phyloP scores from a whole-genome alignment of 495 filamentous ascomycete species.

The Penicillium alfredii region DNA sequence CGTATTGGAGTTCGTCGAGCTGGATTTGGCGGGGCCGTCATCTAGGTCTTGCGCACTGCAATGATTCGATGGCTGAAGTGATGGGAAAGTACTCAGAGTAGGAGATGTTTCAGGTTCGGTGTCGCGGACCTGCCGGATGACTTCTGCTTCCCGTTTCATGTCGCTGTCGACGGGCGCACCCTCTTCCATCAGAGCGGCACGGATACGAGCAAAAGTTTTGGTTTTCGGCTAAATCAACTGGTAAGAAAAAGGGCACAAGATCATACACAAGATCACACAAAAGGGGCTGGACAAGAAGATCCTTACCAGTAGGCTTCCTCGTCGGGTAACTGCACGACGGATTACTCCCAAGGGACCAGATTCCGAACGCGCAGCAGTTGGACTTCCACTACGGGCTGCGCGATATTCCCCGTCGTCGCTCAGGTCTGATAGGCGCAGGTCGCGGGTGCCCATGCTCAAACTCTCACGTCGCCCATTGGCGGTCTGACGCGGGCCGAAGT shows the following conservation, averaged over 20 bases:
- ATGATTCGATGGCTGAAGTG: slow-evolving; percentile 44
- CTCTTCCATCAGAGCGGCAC: slow-evolving; percentile 84
- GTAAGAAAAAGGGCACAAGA: neutral
- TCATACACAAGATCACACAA: slow-evolving; percentile 6
- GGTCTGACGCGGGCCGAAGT: slow-evolving; percentile 41
- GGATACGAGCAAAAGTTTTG: slow-evolving; percentile 88
- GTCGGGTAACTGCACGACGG: slow-evolving; percentile 67
- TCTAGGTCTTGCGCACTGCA: slow-evolving; percentile 41
- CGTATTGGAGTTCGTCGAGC: slow-evolving; percentile 42
- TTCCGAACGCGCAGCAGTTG: slow-evolving; percentile 32
- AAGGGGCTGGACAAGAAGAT: too few species aligned
- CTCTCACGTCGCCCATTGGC: slow-evolving; percentile 67
- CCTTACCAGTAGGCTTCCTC: slow-evolving; percentile 83
- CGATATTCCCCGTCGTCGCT: slow-evolving; percentile 68
- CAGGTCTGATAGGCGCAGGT: slow-evolving; percentile 77
- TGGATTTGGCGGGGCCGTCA: slow-evolving; percentile 53
- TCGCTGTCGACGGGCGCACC: slow-evolving; percentile 80
- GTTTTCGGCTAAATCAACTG: slow-evolving; percentile 69
- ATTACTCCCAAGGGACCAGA: slow-evolving; percentile 46
- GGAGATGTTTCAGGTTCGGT: slow-evolving; percentile 46
- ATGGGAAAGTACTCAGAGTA: slow-evolving; percentile 31
- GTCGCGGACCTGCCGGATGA: slow-evolving; percentile 88
- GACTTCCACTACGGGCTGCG: slow-evolving; percentile 40
- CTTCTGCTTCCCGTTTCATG: slow-evolving; percentile 85
- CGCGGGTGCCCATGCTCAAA: slow-evolving; percentile 78